Percentiles rank a stretch among this genome's conserved stretches.
Evolutionary conservation across 2,329 filamentous ascomycete genomes (phyloP).

Genomic region (Aureobasidium zeae): DNA sequence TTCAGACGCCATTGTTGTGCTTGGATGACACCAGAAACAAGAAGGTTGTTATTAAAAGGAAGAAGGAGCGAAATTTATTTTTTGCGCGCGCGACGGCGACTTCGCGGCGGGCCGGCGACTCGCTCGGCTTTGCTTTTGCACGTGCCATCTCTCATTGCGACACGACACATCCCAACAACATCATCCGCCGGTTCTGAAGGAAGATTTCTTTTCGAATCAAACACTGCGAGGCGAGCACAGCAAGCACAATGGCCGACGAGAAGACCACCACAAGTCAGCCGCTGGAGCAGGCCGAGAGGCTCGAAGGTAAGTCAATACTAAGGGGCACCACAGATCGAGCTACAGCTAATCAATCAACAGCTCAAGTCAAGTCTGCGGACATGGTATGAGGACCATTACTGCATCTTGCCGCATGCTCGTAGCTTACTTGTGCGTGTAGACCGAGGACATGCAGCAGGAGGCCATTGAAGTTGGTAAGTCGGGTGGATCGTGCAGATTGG

Average conservation of each 20-base stretch:
- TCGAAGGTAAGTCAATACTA: constrained; percentile 54
- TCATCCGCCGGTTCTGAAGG: background rate
- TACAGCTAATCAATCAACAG: too few relatives aligned
- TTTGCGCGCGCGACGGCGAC: too few relatives aligned
- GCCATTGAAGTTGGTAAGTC: constrained; percentile 85
- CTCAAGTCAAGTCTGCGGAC: constrained; percentile 94
- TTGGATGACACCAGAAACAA: background rate
- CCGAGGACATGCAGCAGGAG: constrained; percentile 94
- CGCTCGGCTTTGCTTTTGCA: constrained; percentile 6
- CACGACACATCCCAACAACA: constrained; percentile 14
- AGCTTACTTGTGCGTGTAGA: constrained; percentile 43
- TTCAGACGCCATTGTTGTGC: constrained; percentile 44
- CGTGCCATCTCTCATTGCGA: constrained; percentile 5
- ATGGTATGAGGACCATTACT: constrained; percentile 59
- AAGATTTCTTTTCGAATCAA: background rate
- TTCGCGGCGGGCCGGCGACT: constrained; percentile 14
- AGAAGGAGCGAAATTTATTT: constrained; percentile 4
- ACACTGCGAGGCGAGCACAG: background rate
- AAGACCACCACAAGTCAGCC: constrained; percentile 16
- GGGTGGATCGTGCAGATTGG: background rate
- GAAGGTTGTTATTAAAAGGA: background rate
- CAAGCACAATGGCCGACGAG: constrained; percentile 31
- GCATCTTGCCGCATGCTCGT: background rate
- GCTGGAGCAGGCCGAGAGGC: constrained; percentile 47
- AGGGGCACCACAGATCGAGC: too few relatives aligned